Base-by-base conservation (phyloP, 2,329 filamentous ascomycete genomes). In the Boeremia exigua region DNA sequence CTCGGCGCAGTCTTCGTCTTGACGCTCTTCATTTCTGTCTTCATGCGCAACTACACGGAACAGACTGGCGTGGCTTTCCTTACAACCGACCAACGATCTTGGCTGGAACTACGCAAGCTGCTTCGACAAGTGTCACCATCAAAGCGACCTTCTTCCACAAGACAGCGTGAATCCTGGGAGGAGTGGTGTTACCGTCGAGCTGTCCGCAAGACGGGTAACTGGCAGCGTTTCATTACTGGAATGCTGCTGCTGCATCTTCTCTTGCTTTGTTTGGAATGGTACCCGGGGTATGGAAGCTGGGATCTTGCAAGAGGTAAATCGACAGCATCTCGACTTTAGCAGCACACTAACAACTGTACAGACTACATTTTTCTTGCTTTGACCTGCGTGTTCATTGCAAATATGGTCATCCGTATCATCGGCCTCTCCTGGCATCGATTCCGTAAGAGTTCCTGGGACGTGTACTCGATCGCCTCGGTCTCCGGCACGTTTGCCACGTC, bases 41-140 rank as follows among this genome's bases (percentile, higher is more conserved):
- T 99, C 75, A 99, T 99, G 95, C 91, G 95, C 58, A 99, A 97
- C 75, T 99, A 99, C 77, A 99, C 95, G 0, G 95, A 99, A 77
- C 93, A 98, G 77, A 99, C 95, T 0, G 95, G 95, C 1, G 95
- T 99, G 38, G 95, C 95, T 2, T 99, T 94, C 73, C 80, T 99
- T 67, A 99, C 95, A 1, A 89, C 93, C 0, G 95, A 99, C 68
- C 95, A 99, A 74, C 88, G 95, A 65, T 96, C 94, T 0, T 99
- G 95, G 95, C 84, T 99, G 12, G 95, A 99, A 75, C 78, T 99
- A 64, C 86, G 95, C 54, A 99, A 99, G 77, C 81, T 97, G 23
- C 80, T 99, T 34, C 86, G 91, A 47, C 95, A 98, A 73, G 92
- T 99, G 10, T 94, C 93, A 3, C 95, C 95, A 4, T 97, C 95